Base-by-base conservation (phyloP, 1,284 basidiomycete species). In the Pterula multifida region DNA sequence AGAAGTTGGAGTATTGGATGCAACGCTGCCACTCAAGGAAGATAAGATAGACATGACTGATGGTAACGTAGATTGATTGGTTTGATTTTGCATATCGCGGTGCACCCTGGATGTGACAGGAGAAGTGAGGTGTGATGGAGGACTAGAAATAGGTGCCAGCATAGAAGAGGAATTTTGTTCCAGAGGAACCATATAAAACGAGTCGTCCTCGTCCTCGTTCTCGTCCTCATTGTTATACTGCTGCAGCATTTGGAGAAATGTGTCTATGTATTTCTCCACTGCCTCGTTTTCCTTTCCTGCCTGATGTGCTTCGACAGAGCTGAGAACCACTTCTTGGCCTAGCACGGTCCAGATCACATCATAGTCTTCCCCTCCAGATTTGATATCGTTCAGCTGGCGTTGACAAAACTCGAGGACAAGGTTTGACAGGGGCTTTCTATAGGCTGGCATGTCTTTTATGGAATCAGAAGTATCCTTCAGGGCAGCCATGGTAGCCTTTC, bases 41-140 rank as follows among this genome's bases (percentile, higher is more conserved):
- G 79, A 76, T 9, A 82, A 56, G 21, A 84, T 62, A 1, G 79
- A 81, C 71, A 81, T 81, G 36, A 82, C 75, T 9, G 72, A 77
- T 1, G 78, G 76, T 21, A 81, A 60, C 0, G 68, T 65, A 0
- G 72, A 64, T 36, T 76, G 73, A 54, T 66, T 72, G 44, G 72
- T 67, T 48, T 63, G 64, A 35, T 53, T 55, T 21, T 68, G 67
- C 46, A 68, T 68, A 12, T 82, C 81, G 6, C 28, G 28, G 15
- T 6, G 15, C 54, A 72, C 69, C 50, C 79, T 67, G 0, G 81
- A 76, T 23, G 78, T 56, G 24, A 70, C 65, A 0, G 83, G 80
- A 0, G 78, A 77, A 0, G 66, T 63, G 11, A 66, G 55, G 2
- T 59, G 67, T 2, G 72, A 67, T 13, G 68, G 59, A n/a, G 61